These are phyloP conservation scores for Rhododendron williamsianum DNA, from an alignment of 148 eudicot genomes.

Conservation along the genomic window DNA sequence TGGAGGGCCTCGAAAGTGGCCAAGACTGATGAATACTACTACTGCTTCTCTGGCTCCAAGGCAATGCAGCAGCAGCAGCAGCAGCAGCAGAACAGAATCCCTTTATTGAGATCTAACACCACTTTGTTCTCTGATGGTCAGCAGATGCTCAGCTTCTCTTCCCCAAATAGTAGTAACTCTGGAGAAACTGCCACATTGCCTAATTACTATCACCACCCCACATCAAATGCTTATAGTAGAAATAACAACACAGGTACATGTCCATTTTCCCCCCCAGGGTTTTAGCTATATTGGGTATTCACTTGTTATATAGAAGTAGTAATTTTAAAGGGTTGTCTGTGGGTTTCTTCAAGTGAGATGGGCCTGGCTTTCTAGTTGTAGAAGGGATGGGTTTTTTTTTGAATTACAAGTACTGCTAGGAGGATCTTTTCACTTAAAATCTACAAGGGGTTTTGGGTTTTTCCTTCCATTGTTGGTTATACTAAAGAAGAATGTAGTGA, in stretches of 20 bases:
- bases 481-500: slow-evolving; percentile 1
- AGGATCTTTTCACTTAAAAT: slow-evolving; percentile 11
- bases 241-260: slow-evolving; percentile 16
- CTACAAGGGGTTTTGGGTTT: background rate
- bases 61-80: slow-evolving; percentile 6
- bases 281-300: background rate
- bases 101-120: slow-evolving; percentile 28
- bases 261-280: background rate
- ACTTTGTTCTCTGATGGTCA: slow-evolving; percentile 19
- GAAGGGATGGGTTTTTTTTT: background rate
- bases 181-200: slow-evolving; percentile 21
- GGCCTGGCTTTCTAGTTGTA: background rate
- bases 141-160: slow-evolving; percentile 49
- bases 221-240: slow-evolving; percentile 15
- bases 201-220: slow-evolving; percentile 14
- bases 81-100: background rate
- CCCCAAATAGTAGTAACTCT: slow-evolving; percentile 16
- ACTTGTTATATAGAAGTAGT: background rate
- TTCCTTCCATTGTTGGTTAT: background rate
- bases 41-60: slow-evolving; percentile 16
- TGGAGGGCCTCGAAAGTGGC: slow-evolving; percentile 22
- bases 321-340: background rate
- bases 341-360: background rate
- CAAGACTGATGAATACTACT: slow-evolving; percentile 8
- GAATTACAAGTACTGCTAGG: background rate